A percentile compares a stretch with the other conserved stretches of the same genome.
phyloP scores from a whole-genome alignment of 2,329 filamentous ascomycete genomes.

The Penicillium oxalicum region DNA sequence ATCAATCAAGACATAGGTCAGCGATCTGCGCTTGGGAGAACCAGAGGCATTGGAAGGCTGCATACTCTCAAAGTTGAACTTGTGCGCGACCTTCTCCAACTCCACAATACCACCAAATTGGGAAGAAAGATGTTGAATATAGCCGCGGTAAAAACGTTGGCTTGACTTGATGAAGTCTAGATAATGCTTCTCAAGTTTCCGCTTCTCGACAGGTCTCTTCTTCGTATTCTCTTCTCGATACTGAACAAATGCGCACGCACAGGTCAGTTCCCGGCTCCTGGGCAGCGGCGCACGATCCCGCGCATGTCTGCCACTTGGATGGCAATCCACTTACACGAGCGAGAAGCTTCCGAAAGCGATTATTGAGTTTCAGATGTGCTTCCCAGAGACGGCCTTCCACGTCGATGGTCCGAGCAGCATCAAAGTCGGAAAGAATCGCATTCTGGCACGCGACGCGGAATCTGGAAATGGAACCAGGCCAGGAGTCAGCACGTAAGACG shows the following conservation, averaged over 20 bases:
- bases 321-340: constrained; percentile 42
- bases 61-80: constrained; percentile 46
- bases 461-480: constrained; percentile 35
- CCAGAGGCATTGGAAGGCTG: not conserved
- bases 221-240: constrained; percentile 47
- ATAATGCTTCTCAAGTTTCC: constrained; percentile 78
- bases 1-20: not conserved
- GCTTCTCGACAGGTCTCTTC: constrained; percentile 56
- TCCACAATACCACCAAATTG: constrained; percentile 53
- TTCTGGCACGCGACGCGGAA: constrained; percentile 67
- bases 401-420: constrained; percentile 47
- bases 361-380: constrained; percentile 70
- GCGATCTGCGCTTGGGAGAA: not conserved
- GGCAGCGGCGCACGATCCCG: not conserved
- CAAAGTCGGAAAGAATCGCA: constrained; percentile 62
- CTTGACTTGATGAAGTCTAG: constrained; percentile 78
- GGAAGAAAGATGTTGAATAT: constrained; percentile 68
- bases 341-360: constrained; percentile 67
- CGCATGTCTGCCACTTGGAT: too few species aligned
- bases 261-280: constrained; percentile 5
- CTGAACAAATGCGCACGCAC: constrained; percentile 22
- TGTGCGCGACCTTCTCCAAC: constrained; percentile 51
- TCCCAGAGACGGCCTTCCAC: constrained; percentile 72
- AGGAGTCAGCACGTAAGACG: constrained; percentile 1
- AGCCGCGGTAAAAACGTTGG: constrained; percentile 81